Percentiles rank a stretch among this genome's conserved stretches.
phyloP scores from a whole-genome alignment of 1,284 basidiomycete genomes.

The Phellopilus nigrolimitatus region DNA sequence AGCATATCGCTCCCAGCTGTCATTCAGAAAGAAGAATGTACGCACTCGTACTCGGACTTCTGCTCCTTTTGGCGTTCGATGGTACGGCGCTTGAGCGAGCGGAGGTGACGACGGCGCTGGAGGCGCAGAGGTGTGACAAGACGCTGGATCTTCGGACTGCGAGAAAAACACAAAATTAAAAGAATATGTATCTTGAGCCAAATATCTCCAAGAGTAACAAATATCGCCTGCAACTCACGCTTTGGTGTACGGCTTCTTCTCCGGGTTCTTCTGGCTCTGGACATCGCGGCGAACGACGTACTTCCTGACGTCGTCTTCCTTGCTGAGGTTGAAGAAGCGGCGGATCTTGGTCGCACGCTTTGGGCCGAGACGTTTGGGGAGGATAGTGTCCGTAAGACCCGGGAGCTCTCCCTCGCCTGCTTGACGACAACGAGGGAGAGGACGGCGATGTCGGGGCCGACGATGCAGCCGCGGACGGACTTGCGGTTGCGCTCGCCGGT shows the following conservation, averaged over 20 bases:
- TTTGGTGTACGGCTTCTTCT: slow-evolving; percentile 96
- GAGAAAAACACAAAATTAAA: slow-evolving; percentile 2
- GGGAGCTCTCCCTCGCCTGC: slow-evolving; percentile 90
- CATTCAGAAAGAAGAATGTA: slow-evolving; percentile 33
- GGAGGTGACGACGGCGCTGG: slow-evolving; percentile 94
- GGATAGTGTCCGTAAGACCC: slow-evolving; percentile 88
- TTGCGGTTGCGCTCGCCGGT: slow-evolving; percentile 97
- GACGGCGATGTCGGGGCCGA: slow-evolving; percentile 94
- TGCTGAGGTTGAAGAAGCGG: slow-evolving; percentile 96
- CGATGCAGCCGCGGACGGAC: slow-evolving; percentile 97
- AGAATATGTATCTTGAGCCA: background rate
- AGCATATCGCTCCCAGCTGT: background rate
- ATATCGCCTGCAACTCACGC: slow-evolving; percentile 57
- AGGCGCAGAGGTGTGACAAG: slow-evolving; percentile 93
- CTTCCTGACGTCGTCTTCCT: slow-evolving; percentile 98
- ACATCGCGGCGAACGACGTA: slow-evolving; percentile 95
- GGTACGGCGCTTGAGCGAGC: slow-evolving; percentile 84
- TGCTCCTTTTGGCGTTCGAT: slow-evolving; percentile 92
- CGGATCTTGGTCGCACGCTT: slow-evolving; percentile 96
- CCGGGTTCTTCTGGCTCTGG: slow-evolving; percentile 83
- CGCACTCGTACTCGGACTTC: slow-evolving; percentile 81
- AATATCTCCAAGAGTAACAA: background rate
- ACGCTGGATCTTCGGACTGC: slow-evolving; percentile 87
- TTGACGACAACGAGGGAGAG: slow-evolving; percentile 95
- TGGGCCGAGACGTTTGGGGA: slow-evolving; percentile 94